Percentiles rank a stretch among this genome's conserved stretches.
These are phyloP conservation scores for Pseudocercospora musae DNA, from an alignment of 2,329 filamentous ascomycete genomes.

Conservation along the genomic window DNA sequence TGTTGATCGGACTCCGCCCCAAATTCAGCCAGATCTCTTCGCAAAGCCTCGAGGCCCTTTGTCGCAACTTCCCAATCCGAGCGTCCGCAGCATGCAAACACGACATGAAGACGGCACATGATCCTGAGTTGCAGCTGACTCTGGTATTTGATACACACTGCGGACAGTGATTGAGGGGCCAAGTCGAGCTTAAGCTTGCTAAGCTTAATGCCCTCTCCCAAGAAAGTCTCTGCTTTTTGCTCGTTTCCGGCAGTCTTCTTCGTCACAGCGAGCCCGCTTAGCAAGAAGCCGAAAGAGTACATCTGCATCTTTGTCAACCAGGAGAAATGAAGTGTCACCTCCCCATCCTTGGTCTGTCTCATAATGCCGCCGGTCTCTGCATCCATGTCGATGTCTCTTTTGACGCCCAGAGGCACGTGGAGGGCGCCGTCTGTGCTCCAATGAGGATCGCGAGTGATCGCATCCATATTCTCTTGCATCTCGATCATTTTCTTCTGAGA, in stretches of 20 bases:
- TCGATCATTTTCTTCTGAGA: slow-evolving; percentile 59
- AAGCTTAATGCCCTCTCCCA: slow-evolving; percentile 56
- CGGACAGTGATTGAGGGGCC: slow-evolving; percentile 23
- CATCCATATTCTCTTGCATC: slow-evolving; percentile 62
- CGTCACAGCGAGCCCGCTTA: slow-evolving; percentile 55
- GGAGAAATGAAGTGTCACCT: slow-evolving; percentile 50
- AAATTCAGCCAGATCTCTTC: slow-evolving; percentile 32
- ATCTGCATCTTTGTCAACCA: slow-evolving; percentile 62
- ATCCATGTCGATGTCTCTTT: slow-evolving; percentile 36
- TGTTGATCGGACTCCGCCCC: slow-evolving; percentile 12
- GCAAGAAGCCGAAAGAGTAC: slow-evolving; percentile 57
- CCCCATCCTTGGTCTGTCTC: slow-evolving; percentile 36
- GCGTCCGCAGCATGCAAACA: slow-evolving; percentile 65
- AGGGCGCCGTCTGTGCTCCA: slow-evolving; percentile 40
- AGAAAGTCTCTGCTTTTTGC: slow-evolving; percentile 54
- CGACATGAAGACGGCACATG: slow-evolving; percentile 67
- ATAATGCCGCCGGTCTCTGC: slow-evolving; percentile 46
- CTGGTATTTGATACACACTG: slow-evolving; percentile 47
- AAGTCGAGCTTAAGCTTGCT: slow-evolving; percentile 17
- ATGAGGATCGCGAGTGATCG: slow-evolving; percentile 38
- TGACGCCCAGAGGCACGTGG: slow-evolving; percentile 39
- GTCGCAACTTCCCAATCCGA: slow-evolving; percentile 67
- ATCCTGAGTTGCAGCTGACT: slow-evolving; percentile 66
- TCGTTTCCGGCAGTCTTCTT: slow-evolving; percentile 53
- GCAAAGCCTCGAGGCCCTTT: slow-evolving; percentile 55